Percentiles rank a stretch among this genome's conserved stretches.
Evolutionary conservation across 176 grass and related monocot species (phyloP).

Genomic region (Melocanna baccifera): DNA sequence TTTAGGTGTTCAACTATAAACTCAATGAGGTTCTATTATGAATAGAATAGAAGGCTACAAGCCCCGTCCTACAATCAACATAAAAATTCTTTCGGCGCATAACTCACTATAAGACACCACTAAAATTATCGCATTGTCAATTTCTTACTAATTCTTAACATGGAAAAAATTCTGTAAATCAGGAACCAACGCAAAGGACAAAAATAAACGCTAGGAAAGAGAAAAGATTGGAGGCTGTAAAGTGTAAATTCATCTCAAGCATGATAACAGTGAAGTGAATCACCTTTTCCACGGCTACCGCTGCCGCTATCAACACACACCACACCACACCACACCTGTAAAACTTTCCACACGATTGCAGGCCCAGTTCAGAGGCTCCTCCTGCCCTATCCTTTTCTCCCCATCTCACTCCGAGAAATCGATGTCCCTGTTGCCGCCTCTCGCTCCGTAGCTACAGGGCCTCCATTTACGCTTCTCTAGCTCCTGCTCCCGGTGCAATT

Average conservation of each 20-base stretch:
- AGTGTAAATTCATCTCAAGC: slow-evolving; percentile 7
- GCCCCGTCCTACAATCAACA: not conserved
- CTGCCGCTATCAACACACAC: not conserved
- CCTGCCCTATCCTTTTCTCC: not conserved
- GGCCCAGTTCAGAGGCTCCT: not conserved
- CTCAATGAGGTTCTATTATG: too few species aligned
- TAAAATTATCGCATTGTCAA: not conserved
- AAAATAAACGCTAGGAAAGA: not conserved
- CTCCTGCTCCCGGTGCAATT: not conserved
- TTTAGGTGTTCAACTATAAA: too few species aligned
- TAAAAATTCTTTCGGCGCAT: not conserved
- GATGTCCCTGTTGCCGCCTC: slow-evolving; percentile 33
- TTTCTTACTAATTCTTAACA: not conserved
- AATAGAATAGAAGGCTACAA: not conserved
- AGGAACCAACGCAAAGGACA: not conserved
- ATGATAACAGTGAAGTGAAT: slow-evolving; percentile 39
- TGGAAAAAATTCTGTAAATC: not conserved
- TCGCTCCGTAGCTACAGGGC: not conserved
- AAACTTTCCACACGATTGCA: slow-evolving; percentile 38
- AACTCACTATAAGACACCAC: not conserved
- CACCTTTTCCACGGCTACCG: slow-evolving; percentile 12
- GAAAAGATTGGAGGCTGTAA: not conserved
- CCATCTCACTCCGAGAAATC: slow-evolving; percentile 12
- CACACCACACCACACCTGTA: not conserved
- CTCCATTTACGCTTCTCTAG: slow-evolving; percentile 16